phyloP scores from a whole-genome alignment of 2,329 filamentous ascomycete species.

The Phaeomoniella chlamydospora region DNA sequence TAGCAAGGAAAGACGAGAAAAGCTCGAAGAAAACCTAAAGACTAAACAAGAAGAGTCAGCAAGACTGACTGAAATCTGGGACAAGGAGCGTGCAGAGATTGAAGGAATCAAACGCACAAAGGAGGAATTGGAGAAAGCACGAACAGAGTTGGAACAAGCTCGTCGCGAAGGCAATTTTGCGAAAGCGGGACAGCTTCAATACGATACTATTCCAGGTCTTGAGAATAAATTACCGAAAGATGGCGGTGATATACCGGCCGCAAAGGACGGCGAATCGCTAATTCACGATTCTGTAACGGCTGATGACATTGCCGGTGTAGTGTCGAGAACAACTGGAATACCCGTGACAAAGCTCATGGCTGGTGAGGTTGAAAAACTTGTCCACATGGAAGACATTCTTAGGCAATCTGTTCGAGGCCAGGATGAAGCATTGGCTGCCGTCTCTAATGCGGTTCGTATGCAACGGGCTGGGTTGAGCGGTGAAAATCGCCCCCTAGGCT shows the following conservation, averaged over 20 bases:
- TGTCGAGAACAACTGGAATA: constrained; percentile 82
- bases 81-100: constrained; percentile 75
- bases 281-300: constrained; percentile 91
- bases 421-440: constrained; percentile 81
- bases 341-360: constrained; percentile 84
- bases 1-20: constrained; percentile 75
- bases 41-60: constrained; percentile 61
- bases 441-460: constrained; percentile 84
- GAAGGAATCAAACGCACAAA: constrained; percentile 77
- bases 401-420: constrained; percentile 77
- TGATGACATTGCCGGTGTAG: constrained; percentile 86
- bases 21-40: constrained; percentile 65
- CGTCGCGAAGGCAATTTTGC: constrained; percentile 80
- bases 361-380: constrained; percentile 84
- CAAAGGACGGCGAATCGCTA: constrained; percentile 38
- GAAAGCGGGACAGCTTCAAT: constrained; percentile 79
- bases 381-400: constrained; percentile 88
- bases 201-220: constrained; percentile 69
- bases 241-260: constrained; percentile 34
- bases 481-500: constrained; percentile 80
- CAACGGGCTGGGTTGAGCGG: constrained; percentile 85
- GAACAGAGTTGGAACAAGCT: constrained; percentile 73
- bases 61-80: constrained; percentile 71
- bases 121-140: constrained; percentile 73
- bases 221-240: constrained; percentile 71